Conservation (phyloP, 1,284 basidiomycete genomes). For the Jaminaea rosea region DNA sequence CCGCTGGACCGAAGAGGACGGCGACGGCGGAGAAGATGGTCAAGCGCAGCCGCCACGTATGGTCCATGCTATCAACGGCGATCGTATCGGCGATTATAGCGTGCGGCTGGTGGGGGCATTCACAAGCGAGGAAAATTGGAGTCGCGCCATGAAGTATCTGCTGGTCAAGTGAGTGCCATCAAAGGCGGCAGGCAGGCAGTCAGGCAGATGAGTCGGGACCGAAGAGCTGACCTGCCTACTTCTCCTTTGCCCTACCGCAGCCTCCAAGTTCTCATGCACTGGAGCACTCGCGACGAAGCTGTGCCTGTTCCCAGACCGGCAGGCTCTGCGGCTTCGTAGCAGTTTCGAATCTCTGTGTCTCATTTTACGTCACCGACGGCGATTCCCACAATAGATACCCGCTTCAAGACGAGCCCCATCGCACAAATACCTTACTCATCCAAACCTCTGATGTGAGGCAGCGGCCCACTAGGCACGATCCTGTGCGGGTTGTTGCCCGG, state of each 20-base stretch:
- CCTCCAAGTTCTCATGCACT: conserved; percentile 1
- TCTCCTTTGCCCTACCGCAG: background rate
- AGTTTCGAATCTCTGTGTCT: too few relatives aligned
- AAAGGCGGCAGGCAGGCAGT: too few relatives aligned
- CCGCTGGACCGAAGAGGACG: conserved; percentile 57
- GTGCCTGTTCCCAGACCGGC: conserved; percentile 1
- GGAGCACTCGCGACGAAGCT: background rate
- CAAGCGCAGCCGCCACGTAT: background rate
- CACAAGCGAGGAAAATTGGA: background rate
- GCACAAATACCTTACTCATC: conserved; percentile 1
- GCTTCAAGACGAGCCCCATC: background rate
- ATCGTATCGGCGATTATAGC: conserved; percentile 88
- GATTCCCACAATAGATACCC: background rate
- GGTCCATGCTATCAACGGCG: conserved; percentile 66
- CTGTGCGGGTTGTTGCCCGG: conserved; percentile 36
- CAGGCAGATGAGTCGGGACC: too few relatives aligned
- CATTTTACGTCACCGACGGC: too few relatives aligned
- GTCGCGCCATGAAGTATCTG: background rate
- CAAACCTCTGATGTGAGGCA: conserved; percentile 34
- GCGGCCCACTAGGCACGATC: conserved; percentile 37
- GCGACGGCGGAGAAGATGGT: background rate
- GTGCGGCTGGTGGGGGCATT: conserved; percentile 58
- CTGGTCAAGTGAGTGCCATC: conserved; percentile 1
- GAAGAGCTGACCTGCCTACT: too few relatives aligned
- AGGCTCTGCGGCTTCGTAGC: too few relatives aligned